phyloP scores from a whole-genome alignment of 2,329 filamentous ascomycete genomes.

The Coniochaeta pulveracea region DNA sequence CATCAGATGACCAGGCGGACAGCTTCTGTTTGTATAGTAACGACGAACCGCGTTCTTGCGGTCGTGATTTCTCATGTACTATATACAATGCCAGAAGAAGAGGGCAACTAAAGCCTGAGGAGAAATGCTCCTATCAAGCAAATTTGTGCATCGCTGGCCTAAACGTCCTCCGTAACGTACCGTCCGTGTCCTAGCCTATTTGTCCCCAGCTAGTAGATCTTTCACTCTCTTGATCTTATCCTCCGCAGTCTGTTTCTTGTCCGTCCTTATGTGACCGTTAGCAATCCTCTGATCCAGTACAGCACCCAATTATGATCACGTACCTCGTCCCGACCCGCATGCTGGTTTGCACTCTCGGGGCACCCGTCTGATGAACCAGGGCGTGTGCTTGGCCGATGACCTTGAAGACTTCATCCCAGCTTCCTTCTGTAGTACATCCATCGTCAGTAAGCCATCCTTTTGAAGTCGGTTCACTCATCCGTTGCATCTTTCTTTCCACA shows the following conservation, averaged over 20 bases:
- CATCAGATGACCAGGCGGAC: too few species aligned
- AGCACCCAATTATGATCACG: slow-evolving; percentile 14
- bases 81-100: too few species aligned
- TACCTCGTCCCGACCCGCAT: slow-evolving; percentile 75
- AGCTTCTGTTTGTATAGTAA: too few species aligned
- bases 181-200: too few species aligned
- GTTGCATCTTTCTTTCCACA: too few species aligned
- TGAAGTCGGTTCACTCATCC: background rate
- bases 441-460: background rate
- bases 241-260: slow-evolving; percentile 71
- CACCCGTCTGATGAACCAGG: slow-evolving; percentile 64
- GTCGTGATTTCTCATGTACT: too few species aligned
- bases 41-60: too few species aligned
- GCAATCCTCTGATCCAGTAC: slow-evolving; percentile 2
- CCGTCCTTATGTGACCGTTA: too few species aligned
- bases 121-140: too few species aligned
- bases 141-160: too few species aligned
- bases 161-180: too few species aligned
- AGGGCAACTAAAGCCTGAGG: too few species aligned
- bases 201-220: slow-evolving; percentile 28
- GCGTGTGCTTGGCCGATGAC: slow-evolving; percentile 80
- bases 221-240: slow-evolving; percentile 64
- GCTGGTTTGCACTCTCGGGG: slow-evolving; percentile 75
- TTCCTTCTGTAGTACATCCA: slow-evolving; percentile 55
- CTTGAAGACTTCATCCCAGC: slow-evolving; percentile 79